Conservation (phyloP, 306 rosid species). For the Malus sieversii region DNA sequence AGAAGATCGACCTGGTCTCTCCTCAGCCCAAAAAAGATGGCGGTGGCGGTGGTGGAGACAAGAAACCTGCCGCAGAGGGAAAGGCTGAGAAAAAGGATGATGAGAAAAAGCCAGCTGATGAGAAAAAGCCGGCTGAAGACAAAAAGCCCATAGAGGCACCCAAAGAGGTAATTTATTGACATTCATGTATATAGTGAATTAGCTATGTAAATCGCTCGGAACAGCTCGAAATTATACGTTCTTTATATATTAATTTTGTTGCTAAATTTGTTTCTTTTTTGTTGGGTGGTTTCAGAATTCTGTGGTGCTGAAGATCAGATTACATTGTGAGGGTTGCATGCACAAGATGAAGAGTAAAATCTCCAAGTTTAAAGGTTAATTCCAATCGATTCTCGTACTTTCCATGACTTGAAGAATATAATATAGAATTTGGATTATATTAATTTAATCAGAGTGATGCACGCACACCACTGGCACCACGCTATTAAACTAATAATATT, state of each 20-base stretch:
- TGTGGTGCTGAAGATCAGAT: conserved; percentile 54
- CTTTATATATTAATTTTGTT: too few species aligned
- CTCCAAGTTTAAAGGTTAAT: conserved; percentile 43
- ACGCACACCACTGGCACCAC: not conserved
- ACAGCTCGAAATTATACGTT: too few species aligned
- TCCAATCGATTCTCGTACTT: not conserved
- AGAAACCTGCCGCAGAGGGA: conserved; percentile 23
- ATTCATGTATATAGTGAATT: too few species aligned
- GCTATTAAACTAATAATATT: not conserved
- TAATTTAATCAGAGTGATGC: not conserved
- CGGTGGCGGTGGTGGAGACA: conserved; percentile 22
- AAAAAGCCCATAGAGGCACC: conserved; percentile 40
- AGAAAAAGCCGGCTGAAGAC: conserved; percentile 10
- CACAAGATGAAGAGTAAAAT: conserved; percentile 53
- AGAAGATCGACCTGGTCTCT: conserved; percentile 64
- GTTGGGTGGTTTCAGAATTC: conserved; percentile 42
- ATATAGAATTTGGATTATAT: not conserved
- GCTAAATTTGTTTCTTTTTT: conserved; percentile 14
- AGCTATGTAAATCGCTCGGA: too few species aligned
- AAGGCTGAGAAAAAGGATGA: conserved; percentile 42
- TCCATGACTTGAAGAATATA: not conserved
- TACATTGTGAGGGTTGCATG: conserved; percentile 87
- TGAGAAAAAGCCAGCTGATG: conserved; percentile 51
- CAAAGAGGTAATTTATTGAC: not conserved
- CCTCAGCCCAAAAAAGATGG: conserved; percentile 55